These are phyloP conservation scores for Candida maltosa DNA, from an alignment of 805 yeast genomes.

Conservation along the genomic window DNA sequence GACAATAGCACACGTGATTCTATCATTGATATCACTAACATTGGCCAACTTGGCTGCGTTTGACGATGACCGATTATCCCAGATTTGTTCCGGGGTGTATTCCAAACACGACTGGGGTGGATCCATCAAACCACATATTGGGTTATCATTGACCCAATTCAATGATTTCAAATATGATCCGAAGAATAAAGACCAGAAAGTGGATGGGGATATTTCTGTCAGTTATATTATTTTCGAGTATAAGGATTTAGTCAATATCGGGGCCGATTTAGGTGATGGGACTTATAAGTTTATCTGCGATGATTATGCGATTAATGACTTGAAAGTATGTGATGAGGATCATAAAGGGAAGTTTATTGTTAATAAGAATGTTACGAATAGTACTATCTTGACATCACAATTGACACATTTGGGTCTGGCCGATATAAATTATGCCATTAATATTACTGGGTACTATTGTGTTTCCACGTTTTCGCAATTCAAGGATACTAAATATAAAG, in stretches of 20 bases:
- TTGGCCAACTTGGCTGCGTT: constrained; percentile 47
- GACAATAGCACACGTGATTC: too few species aligned
- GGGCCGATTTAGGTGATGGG: constrained; percentile 47
- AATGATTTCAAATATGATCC: constrained; percentile 26
- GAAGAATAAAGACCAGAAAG: constrained; percentile 21
- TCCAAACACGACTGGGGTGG: constrained; percentile 88
- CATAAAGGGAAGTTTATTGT: constrained; percentile 65
- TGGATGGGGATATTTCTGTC: constrained; percentile 41
- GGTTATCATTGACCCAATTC: constrained; percentile 23
- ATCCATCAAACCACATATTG: constrained; percentile 42
- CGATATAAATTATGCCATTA: constrained; percentile 59
- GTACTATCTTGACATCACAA: constrained; percentile 55
- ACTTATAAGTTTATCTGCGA: constrained; percentile 65
- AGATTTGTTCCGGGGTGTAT: constrained; percentile 88
- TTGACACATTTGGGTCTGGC: constrained; percentile 58
- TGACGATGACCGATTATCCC: constrained; percentile 45
- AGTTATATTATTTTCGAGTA: constrained; percentile 81
- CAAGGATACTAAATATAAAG: constrained; percentile 46
- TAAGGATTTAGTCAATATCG: constrained; percentile 68
- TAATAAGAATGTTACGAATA: constrained; percentile 39
- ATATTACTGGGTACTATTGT: constrained; percentile 88
- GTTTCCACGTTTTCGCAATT: constrained; percentile 63
- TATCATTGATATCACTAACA: constrained; percentile 3
- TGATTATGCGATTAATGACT: constrained; percentile 53
- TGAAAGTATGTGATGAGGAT: constrained; percentile 47